phyloP scores from a whole-genome alignment of 768 basidiomycete species.

The Leucogyrophana mollusca region DNA sequence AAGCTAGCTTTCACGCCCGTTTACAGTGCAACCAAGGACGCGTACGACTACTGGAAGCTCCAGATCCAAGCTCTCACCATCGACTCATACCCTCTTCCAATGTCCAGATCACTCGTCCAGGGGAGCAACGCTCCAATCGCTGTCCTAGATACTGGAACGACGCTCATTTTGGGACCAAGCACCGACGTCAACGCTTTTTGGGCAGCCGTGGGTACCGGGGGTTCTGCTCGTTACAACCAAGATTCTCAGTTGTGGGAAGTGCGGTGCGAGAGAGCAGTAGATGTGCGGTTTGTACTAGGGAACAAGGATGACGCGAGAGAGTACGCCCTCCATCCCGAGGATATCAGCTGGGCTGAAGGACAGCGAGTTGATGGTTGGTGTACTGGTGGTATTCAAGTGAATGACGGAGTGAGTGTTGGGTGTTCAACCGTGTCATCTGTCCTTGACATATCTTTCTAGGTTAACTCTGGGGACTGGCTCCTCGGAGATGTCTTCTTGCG shows the following conservation, averaged over 20 bases:
- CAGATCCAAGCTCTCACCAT: slow-evolving; percentile 45
- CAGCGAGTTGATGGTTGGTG: slow-evolving; percentile 46
- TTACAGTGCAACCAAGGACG: slow-evolving; percentile 29
- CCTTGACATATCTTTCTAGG: slow-evolving; percentile 22
- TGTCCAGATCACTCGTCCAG: slow-evolving; percentile 45
- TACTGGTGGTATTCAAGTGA: slow-evolving; percentile 54
- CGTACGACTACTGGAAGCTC: slow-evolving; percentile 61
- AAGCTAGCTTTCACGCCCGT: slow-evolving; percentile 40
- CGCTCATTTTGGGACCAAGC: slow-evolving; percentile 52
- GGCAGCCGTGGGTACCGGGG: slow-evolving; percentile 41
- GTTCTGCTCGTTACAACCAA: slow-evolving; percentile 34
- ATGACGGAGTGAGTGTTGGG: slow-evolving; percentile 39
- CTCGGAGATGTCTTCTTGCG: slow-evolving; percentile 59
- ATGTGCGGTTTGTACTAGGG: slow-evolving; percentile 46
- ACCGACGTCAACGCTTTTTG: slow-evolving; percentile 54
- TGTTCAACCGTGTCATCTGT: not conserved
- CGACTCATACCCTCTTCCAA: slow-evolving; percentile 36
- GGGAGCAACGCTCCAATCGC: slow-evolving; percentile 45
- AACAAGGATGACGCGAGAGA: slow-evolving; percentile 29
- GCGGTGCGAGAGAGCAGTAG: slow-evolving; percentile 46
- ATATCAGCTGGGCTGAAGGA: slow-evolving; percentile 50
- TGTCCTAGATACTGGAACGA: slow-evolving; percentile 64
- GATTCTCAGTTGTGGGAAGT: slow-evolving; percentile 46
- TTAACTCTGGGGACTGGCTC: slow-evolving; percentile 61
- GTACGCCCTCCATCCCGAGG: slow-evolving; percentile 49